Conservation (phyloP, 2,329 filamentous ascomycete genomes). For the Cordyceps javanica region DNA sequence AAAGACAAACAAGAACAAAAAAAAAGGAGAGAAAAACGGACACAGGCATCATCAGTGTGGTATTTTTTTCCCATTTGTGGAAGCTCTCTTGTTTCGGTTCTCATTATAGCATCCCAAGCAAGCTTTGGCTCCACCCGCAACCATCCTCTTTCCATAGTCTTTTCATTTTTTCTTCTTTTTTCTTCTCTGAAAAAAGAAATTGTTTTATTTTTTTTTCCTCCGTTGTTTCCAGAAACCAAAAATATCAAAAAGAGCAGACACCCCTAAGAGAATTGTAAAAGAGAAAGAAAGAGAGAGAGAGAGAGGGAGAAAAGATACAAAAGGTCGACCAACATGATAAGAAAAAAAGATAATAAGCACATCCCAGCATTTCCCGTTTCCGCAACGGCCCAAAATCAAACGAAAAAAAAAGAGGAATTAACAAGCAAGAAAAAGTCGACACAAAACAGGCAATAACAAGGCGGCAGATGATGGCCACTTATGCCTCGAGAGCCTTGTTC, state of each 20-base stretch:
- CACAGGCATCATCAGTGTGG: not conserved
- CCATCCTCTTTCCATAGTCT: not conserved
- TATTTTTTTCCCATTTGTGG: not conserved
- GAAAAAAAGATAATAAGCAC: slow-evolving; percentile 8
- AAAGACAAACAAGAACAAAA: too few relatives aligned
- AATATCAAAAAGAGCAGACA: not conserved
- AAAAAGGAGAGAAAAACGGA: not conserved
- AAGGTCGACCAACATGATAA: not conserved
- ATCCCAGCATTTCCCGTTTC: slow-evolving; percentile 12
- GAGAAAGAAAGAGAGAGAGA: not conserved
- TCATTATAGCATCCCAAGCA: not conserved
- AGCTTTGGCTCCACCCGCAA: slow-evolving; percentile 5
- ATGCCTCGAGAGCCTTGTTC: slow-evolving; percentile 48
- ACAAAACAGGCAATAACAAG: slow-evolving; percentile 8
- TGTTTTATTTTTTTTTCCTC: not conserved
- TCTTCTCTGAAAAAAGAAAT: not conserved
- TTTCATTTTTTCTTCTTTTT: not conserved
- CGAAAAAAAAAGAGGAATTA: slow-evolving; percentile 4
- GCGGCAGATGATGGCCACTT: slow-evolving; percentile 15
- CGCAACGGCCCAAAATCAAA: slow-evolving; percentile 5
- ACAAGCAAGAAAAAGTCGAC: slow-evolving; percentile 8
- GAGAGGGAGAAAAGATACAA: not conserved
- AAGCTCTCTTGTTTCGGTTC: not conserved
- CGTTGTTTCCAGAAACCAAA: not conserved
- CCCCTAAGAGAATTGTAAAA: not conserved